Base-by-base conservation (phyloP, 192 early-diverging fungal genomes). In the Blastocladiella britannica region DNA sequence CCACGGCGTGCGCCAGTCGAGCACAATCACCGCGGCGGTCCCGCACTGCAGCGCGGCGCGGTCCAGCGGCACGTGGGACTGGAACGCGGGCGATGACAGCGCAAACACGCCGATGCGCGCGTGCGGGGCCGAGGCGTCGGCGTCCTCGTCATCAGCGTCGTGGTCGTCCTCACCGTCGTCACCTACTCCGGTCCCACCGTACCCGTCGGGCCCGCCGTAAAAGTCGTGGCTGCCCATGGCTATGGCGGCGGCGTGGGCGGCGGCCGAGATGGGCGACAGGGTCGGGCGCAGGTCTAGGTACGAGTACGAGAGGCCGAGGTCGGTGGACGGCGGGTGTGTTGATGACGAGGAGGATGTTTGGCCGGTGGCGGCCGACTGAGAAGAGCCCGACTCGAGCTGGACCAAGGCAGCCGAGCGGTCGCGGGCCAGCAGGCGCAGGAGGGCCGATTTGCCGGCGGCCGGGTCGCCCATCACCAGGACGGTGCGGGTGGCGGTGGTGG, bases 1-100 rank as follows among this genome's bases (percentile, higher is more conserved):
- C 87, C 88, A 91, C 23, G 92, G 92, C 65, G 75, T 72, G 24
- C 80, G 74, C 92, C 92, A 96, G 70, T 96, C 92, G 51, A 96
- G 70, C 51, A 83, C 80, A 54, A 96, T 73, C 0, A 91, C 68
- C 0, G 85, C 80, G 0, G 81, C 72, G 56, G 80, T 72, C 0
- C 74, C 59, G 28, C 89, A 60, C 20, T 83, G 72, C 23, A 77
- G 71, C 29, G 74, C 65, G 59, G 78, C 81, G 52, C 92, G 64
- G 53, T 68, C 70, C 28, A 91, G 69, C 58, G 88, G 67, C 53
- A 77, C 77, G 58, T 74, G 69, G 59, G 82, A 87, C 55, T 80
- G 71, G 25, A 73, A 65, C 54, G 79, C 70, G 60, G 79, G 77
- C 51, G 81, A 70, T 28, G 84, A 81, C 53, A 91, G 69, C 66